Evolutionary conservation across 2,329 filamentous ascomycete species (phyloP).

Genomic region (Xylariaceae sp.): DNA sequence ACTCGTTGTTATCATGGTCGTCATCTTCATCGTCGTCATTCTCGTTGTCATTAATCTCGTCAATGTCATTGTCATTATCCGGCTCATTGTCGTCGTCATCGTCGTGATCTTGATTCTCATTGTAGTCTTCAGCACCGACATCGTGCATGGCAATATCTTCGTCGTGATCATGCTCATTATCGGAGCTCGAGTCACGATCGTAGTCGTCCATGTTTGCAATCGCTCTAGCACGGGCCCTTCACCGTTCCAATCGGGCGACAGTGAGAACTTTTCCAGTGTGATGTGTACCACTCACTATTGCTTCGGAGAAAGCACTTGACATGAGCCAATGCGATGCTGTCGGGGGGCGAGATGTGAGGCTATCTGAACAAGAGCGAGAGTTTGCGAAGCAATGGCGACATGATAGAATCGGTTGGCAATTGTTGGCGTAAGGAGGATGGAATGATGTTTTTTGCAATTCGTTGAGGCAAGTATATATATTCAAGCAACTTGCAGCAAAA

Average conservation of each 20-base stretch:
- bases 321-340: background rate
- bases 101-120: constrained; percentile 22
- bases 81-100: constrained; percentile 37
- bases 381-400: background rate
- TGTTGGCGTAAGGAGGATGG: background rate
- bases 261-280: background rate
- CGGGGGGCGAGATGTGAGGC: background rate
- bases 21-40: constrained; percentile 33
- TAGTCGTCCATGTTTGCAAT: constrained; percentile 35
- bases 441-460: too few relatives aligned
- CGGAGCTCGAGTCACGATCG: constrained; percentile 37
- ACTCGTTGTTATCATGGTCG: constrained; percentile 33
- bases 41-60: constrained; percentile 36
- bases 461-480: too few relatives aligned
- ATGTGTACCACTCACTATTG: background rate
- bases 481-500: too few relatives aligned
- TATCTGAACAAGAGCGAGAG: background rate
- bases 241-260: background rate
- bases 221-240: background rate
- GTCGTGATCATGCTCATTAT: constrained; percentile 44
- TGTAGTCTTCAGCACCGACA: constrained; percentile 26
- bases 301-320: background rate
- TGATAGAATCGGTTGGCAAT: background rate
- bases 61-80: constrained; percentile 32
- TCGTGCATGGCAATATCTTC: constrained; percentile 31